Evolutionary conservation across 2,329 filamentous ascomycete species (phyloP).

Genomic region (Pseudogymnoascus sp.): DNA sequence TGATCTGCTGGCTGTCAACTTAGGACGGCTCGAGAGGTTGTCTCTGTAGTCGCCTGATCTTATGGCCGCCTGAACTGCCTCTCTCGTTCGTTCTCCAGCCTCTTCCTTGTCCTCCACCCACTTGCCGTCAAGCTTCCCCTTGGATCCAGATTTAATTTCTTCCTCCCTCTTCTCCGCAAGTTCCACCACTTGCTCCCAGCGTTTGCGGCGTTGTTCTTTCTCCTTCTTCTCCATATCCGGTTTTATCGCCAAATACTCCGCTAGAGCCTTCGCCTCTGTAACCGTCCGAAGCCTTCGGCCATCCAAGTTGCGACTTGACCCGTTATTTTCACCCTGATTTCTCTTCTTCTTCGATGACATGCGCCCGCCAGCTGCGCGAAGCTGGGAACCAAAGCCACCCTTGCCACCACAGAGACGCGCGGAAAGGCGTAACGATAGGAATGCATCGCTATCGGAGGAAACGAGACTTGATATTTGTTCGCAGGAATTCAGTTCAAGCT

Average conservation of each 20-base stretch:
- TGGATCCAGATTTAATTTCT: conserved; percentile 68
- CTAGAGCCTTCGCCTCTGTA: conserved; percentile 88
- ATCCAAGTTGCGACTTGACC: conserved; percentile 87
- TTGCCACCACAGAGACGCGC: conserved; percentile 84
- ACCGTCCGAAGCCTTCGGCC: conserved; percentile 85
- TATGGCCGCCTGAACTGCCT: conserved; percentile 66
- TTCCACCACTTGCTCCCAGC: conserved; percentile 86
- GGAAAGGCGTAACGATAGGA: conserved; percentile 76
- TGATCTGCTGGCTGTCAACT: conserved; percentile 31
- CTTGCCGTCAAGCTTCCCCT: conserved; percentile 71
- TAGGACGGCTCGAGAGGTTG: conserved; percentile 45
- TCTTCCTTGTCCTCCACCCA: conserved; percentile 97
- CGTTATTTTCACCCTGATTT: conserved; percentile 74
- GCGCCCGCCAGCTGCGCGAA: conserved; percentile 91
- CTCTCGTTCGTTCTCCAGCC: conserved; percentile 71
- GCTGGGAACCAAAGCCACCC: conserved; percentile 93
- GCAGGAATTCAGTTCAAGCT: conserved; percentile 49
- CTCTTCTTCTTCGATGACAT: conserved; percentile 92
- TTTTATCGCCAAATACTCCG: conserved; percentile 90
- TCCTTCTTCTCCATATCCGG: conserved; percentile 96
- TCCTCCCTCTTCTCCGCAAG: conserved; percentile 75
- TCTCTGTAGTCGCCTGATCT: conserved; percentile 57
- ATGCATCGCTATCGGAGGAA: conserved; percentile 48
- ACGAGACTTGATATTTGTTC: conserved; percentile 57
- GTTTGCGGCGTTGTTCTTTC: conserved; percentile 73